Conservation (phyloP, 2,329 filamentous ascomycete genomes). For the Colletotrichum sidae region DNA sequence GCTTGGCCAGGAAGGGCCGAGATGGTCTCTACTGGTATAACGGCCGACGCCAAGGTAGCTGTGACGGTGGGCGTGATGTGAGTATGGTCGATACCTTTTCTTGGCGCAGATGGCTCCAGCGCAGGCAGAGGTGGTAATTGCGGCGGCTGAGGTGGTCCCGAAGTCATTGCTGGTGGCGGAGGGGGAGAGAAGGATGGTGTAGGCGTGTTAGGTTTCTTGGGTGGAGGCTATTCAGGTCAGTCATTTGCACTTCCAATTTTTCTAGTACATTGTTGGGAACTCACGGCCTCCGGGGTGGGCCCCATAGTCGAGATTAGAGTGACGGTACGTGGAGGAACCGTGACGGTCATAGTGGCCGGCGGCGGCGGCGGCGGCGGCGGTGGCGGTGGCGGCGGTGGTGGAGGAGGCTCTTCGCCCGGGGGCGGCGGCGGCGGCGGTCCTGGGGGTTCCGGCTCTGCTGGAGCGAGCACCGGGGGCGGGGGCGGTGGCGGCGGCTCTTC, state of each 20-base stretch:
- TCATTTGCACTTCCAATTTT: neutral
- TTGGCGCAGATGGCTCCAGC: conserved; percentile 31
- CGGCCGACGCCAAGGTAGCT: conserved; percentile 31
- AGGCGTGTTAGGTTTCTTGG: conserved; percentile 8
- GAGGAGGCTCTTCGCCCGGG: conserved; percentile 7
- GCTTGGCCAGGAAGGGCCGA: conserved; percentile 32
- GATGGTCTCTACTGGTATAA: conserved; percentile 24
- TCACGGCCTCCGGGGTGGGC: conserved; percentile 15
- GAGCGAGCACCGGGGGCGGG: conserved; percentile 25
- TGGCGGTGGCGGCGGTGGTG: conserved; percentile 14
- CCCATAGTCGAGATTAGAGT: conserved; percentile 31
- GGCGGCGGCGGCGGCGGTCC: conserved; percentile 13
- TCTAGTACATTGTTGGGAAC: neutral
- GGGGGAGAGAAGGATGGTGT: conserved; percentile 11
- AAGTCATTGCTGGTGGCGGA: neutral
- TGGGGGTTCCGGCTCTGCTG: conserved; percentile 26
- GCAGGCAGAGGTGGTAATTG: conserved; percentile 22
- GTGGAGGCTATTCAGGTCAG: conserved; percentile 11
- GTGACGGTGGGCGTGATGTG: conserved; percentile 27
- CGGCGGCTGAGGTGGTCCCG: neutral
- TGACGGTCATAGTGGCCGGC: conserved; percentile 25
- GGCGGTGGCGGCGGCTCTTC: conserved; percentile 28
- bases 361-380: conserved; percentile 7
- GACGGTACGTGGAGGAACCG: conserved; percentile 23
- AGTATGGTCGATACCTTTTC: conserved; percentile 25